Evolutionary conservation across 352 stramenopile genomes (phyloP).

Genomic region (Peronospora farinosa): DNA sequence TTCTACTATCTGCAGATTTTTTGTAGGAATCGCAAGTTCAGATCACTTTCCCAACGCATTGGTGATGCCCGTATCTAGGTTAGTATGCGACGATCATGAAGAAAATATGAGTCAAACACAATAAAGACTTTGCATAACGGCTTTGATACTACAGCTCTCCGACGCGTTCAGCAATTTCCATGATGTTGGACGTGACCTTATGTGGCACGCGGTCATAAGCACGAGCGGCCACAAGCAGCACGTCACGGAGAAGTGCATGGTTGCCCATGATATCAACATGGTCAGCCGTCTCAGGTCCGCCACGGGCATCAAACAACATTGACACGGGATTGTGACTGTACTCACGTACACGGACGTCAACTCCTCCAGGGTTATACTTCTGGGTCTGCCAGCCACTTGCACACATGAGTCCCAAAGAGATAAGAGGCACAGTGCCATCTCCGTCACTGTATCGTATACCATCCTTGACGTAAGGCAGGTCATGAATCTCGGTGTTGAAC

Average conservation of each 20-base stretch:
- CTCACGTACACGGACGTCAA: conserved; percentile 83
- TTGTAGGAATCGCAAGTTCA: conserved; percentile 3
- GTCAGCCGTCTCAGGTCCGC: conserved; percentile 74
- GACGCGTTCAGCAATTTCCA: conserved; percentile 56
- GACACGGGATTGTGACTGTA: conserved; percentile 71
- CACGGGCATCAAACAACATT: conserved; percentile 62
- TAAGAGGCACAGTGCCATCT: conserved; percentile 89
- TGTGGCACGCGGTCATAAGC: conserved; percentile 68
- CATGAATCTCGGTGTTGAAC: conserved; percentile 53
- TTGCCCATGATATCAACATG: conserved; percentile 96
- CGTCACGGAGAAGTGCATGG: conserved; percentile 80
- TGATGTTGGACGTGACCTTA: conserved; percentile 62
- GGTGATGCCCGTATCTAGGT: not conserved
- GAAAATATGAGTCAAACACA: not conserved
- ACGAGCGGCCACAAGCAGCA: conserved; percentile 53
- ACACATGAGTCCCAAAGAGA: conserved; percentile 94
- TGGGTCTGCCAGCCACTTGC: conserved; percentile 73
- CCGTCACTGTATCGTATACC: conserved; percentile 87
- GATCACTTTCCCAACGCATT: conserved; percentile 4
- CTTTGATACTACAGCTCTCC: conserved; percentile 27
- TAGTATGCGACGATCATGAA: conserved; percentile 2
- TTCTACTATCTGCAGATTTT: conserved; percentile 6
- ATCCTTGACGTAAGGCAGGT: conserved; percentile 63
- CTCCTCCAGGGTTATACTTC: conserved; percentile 82
- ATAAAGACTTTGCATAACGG: conserved; percentile 7